Base-by-base conservation (phyloP, 176 grass and related monocot genomes). In the Aegilops speltoides region DNA sequence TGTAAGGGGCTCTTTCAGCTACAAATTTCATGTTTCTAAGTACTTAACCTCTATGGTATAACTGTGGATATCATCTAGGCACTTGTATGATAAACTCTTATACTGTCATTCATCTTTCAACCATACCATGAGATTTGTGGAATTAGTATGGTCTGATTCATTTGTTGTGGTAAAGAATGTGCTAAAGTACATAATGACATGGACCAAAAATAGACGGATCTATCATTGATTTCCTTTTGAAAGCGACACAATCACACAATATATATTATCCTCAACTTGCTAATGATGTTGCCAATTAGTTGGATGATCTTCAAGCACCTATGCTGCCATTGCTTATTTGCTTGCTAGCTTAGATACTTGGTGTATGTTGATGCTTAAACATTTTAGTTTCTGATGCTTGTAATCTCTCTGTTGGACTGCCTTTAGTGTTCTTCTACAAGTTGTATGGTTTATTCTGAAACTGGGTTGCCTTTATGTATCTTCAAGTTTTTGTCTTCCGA, bases 1-100 rank as follows among this genome's bases (percentile, higher is more conserved):
- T 94, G 97, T 98, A 96, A 83, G 91, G 81, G 7, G 23, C 60
- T 81, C 81, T 84, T 82, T 75, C 72, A 60, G 62, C 17, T 76
- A 64, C 32, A 23, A 64, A 7, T 71, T 84, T 82, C 11, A 77
- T 75, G 26, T 66, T 88, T 93, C n/a, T 80, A 26, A 64, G 7
- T 86, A 22, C 54, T 23, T 84, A 26, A 46, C 17, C 20, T 84
- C 22, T 68, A 32, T 80, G 5, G 8, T 76, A 68, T 11, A 83
- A 20, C 29, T 3, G 8, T 29, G 7, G 56, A 46, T 69, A 26
- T 77, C 59, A 28, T 84, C 16, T 40, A 67, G 20, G 38, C 61
- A 76, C 48, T 24, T 38, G 36, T 68, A 25, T 56, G 26, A 76
- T 62, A 5, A 60, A 84, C 7, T 84, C 20, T 7, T 45, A 72